Percentiles rank a stretch among this genome's conserved stretches.
Conservation (phyloP, 768 basidiomycete species). For the Russula lepida region DNA sequence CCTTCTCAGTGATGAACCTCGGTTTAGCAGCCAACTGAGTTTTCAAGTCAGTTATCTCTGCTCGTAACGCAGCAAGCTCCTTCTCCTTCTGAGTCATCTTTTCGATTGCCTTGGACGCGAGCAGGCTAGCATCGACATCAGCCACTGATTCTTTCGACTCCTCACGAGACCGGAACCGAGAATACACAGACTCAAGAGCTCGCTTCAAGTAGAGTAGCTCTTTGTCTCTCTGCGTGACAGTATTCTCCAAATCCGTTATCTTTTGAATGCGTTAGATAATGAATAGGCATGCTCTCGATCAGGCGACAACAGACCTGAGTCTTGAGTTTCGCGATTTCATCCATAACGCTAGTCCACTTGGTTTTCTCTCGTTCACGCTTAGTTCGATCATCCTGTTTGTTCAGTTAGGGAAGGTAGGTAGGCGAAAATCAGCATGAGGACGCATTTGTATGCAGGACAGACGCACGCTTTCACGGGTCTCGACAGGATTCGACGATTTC, state of each 20-base stretch:
- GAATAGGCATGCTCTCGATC: not conserved
- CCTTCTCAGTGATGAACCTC: conserved; percentile 49
- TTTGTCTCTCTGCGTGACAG: conserved; percentile 51
- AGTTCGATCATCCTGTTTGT: conserved; percentile 55
- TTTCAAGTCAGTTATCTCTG: conserved; percentile 44
- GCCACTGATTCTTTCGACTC: conserved; percentile 41
- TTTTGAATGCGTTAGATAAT: conserved; percentile 25
- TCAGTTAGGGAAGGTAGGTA: not conserved
- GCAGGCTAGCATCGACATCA: conserved; percentile 56
- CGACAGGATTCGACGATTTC: conserved; percentile 48
- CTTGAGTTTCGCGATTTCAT: conserved; percentile 68
- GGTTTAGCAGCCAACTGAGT: conserved; percentile 44
- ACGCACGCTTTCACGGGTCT: conserved; percentile 53
- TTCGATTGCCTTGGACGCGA: conserved; percentile 67
- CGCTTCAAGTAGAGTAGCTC: conserved; percentile 71
- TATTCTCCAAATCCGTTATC: conserved; percentile 46
- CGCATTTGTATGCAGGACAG: not conserved
- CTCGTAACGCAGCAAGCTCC: conserved; percentile 45
- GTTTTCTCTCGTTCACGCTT: conserved; percentile 67
- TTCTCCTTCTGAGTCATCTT: conserved; percentile 59
- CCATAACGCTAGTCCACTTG: conserved; percentile 63
- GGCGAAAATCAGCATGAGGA: not conserved
- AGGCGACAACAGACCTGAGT: conserved; percentile 42
- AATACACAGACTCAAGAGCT: conserved; percentile 82
- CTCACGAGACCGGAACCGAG: conserved; percentile 56